Percentiles rank a stretch among this genome's conserved stretches.
These are phyloP conservation scores for Thielaviopsis cerberus DNA, from an alignment of 2,329 filamentous ascomycete species.

Conservation along the genomic window DNA sequence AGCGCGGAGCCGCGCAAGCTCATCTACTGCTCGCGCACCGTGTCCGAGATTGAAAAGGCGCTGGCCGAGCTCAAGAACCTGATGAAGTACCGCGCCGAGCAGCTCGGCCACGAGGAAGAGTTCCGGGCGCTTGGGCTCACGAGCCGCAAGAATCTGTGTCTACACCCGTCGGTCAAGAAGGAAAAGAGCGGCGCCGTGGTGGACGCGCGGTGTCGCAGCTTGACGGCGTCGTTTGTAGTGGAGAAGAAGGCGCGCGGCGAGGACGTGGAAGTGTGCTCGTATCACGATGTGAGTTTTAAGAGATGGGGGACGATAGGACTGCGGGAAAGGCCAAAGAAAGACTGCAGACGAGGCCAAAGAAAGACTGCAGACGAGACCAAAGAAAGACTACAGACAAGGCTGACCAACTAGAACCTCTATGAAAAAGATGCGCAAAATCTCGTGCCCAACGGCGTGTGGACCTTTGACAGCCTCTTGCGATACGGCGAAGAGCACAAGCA, in stretches of 20 bases:
- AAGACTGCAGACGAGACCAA: neutral
- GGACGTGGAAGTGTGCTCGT: slow-evolving; percentile 82
- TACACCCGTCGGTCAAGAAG: slow-evolving; percentile 86
- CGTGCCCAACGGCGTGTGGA: slow-evolving; percentile 88
- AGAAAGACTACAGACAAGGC: neutral
- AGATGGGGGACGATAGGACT: too few relatives aligned
- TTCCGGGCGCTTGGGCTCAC: slow-evolving; percentile 84
- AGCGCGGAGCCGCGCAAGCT: slow-evolving; percentile 87
- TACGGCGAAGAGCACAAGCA: slow-evolving; percentile 95
- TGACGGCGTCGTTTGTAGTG: slow-evolving; percentile 92
- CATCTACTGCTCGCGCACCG: slow-evolving; percentile 98
- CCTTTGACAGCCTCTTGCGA: slow-evolving; percentile 67
- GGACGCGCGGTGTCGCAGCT: slow-evolving; percentile 83
- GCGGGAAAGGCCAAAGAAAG: too few relatives aligned
- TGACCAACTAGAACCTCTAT: slow-evolving; percentile 52
- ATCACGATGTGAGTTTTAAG: slow-evolving; percentile 54
- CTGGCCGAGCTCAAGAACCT: slow-evolving; percentile 74
- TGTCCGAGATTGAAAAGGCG: slow-evolving; percentile 99
- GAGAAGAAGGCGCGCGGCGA: slow-evolving; percentile 94
- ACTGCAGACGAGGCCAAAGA: too few relatives aligned
- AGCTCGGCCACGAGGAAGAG: slow-evolving; percentile 81
- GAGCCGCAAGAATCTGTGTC: slow-evolving; percentile 89
- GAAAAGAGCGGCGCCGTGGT: slow-evolving; percentile 92
- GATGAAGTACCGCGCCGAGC: slow-evolving; percentile 83
- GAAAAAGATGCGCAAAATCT: slow-evolving; percentile 87